Conservation (phyloP, 2,329 filamentous ascomycete species). For the Bimuria novae-zelandiae region DNA sequence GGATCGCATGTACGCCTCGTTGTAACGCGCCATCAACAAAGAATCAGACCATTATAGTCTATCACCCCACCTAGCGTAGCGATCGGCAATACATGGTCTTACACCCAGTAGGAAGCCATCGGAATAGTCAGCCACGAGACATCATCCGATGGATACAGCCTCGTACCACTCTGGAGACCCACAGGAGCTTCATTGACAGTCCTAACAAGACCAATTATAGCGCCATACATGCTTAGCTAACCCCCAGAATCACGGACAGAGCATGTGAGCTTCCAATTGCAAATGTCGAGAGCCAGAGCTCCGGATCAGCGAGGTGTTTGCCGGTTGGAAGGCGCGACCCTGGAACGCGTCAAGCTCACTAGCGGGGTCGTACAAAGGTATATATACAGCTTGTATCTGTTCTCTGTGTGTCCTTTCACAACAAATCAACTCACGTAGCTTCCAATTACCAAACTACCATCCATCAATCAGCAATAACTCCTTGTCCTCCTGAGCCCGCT, state of each 20-base stretch:
- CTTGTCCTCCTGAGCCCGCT: not conserved
- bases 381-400: slow-evolving; percentile 8
- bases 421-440: slow-evolving; percentile 3
- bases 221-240: slow-evolving; percentile 10
- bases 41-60: slow-evolving; percentile 22
- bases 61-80: slow-evolving; percentile 5
- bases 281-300: not conserved
- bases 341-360: not conserved
- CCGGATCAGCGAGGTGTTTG: not conserved
- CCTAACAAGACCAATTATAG: slow-evolving; percentile 12
- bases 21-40: slow-evolving; percentile 4
- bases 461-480: not conserved
- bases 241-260: slow-evolving; percentile 33
- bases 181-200: slow-evolving; percentile 17
- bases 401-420: not conserved
- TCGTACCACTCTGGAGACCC: slow-evolving; percentile 29
- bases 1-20: slow-evolving; percentile 4
- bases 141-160: slow-evolving; percentile 34
- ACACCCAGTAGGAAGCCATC: slow-evolving; percentile 25
- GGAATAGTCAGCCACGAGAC: slow-evolving; percentile 13
- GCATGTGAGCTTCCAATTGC: slow-evolving; percentile 19
- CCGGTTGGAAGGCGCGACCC: slow-evolving; percentile 1
- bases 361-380: slow-evolving; percentile 24
- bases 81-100: slow-evolving; percentile 20
- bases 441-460: not conserved